phyloP scores from a whole-genome alignment of 768 basidiomycete species.

The Coprinellus micaceus region DNA sequence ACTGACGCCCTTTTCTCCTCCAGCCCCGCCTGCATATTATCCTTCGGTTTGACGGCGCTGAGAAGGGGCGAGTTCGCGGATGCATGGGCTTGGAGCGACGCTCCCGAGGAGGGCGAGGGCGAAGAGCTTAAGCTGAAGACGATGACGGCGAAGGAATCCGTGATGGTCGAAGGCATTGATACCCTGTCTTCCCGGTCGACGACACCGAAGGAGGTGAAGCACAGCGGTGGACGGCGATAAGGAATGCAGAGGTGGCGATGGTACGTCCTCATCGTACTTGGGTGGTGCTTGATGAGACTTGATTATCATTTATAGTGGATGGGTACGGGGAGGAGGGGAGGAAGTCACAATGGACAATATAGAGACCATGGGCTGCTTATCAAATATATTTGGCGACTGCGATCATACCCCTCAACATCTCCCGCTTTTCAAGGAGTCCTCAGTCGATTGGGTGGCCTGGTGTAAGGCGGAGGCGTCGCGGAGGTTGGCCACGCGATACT shows the following conservation, averaged over 20 bases:
- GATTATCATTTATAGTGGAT: neutral
- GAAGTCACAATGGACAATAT: no score
- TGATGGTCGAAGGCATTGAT: conserved; percentile 14
- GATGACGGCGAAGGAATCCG: neutral
- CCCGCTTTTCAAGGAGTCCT: no score
- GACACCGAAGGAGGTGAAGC: neutral
- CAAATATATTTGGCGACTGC: no score
- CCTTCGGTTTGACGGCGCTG: conserved; percentile 58
- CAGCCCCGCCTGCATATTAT: conserved; percentile 74
- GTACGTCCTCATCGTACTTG: no score
- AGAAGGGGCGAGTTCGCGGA: conserved; percentile 65
- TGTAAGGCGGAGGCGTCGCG: no score
- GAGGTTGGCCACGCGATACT: no score
- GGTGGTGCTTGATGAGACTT: neutral
- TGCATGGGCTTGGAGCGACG: conserved; percentile 73
- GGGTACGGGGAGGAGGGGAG: neutral
- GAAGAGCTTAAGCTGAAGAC: conserved; percentile 8
- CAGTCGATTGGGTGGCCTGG: no score
- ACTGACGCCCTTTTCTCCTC: no score
- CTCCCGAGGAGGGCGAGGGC: conserved; percentile 28
- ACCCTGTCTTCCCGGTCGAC: neutral
- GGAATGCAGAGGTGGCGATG: neutral
- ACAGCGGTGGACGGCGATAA: conserved; percentile 3
- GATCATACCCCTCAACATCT: no score
- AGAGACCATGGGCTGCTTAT: no score